A percentile compares a stretch with the other conserved stretches of the same genome.
Evolutionary conservation across 495 filamentous ascomycete genomes (phyloP).

Genomic region (Xylaria intraflava): DNA sequence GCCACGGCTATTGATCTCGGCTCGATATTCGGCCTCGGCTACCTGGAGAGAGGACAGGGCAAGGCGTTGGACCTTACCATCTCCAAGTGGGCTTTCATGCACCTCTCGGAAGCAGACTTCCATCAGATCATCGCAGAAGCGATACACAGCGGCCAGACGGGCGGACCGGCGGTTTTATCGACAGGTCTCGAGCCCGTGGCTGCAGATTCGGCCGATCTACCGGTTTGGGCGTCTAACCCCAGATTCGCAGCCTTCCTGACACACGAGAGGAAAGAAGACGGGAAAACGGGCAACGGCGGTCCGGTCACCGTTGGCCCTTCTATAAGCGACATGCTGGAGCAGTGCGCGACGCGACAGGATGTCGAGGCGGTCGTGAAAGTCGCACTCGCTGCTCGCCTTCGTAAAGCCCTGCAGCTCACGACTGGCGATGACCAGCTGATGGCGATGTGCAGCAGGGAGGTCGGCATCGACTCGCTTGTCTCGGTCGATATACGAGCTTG

Average conservation of each 20-base stretch:
- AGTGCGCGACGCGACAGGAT: no score
- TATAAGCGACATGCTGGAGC: no score
- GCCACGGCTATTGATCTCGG: conserved; percentile 35
- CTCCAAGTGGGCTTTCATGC: not conserved
- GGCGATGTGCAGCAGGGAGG: conserved; percentile 5
- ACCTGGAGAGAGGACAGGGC: conserved; percentile 29
- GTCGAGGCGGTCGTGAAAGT: no score
- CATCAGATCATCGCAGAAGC: conserved; percentile 5
- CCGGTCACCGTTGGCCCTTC: no score
- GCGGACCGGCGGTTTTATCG: no score
- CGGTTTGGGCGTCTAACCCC: no score
- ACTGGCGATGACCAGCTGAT: not conserved
- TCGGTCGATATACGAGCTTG: conserved; percentile 30
- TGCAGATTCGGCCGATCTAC: no score
- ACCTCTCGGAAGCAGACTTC: conserved; percentile 10
- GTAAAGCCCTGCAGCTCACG: not conserved
- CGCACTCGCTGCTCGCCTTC: no score
- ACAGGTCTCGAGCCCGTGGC: no score
- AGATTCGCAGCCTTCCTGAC: no score
- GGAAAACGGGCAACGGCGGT: no score
- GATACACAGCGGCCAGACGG: not conserved
- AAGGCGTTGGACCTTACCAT: not conserved
- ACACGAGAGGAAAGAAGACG: no score
- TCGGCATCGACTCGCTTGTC: conserved; percentile 31
- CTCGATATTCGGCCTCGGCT: conserved; percentile 34